Percentiles rank a stretch among this genome's conserved stretches.
Evolutionary conservation across 2,329 filamentous ascomycete genomes (phyloP).

Genomic region (Aureobasidium uvarum): DNA sequence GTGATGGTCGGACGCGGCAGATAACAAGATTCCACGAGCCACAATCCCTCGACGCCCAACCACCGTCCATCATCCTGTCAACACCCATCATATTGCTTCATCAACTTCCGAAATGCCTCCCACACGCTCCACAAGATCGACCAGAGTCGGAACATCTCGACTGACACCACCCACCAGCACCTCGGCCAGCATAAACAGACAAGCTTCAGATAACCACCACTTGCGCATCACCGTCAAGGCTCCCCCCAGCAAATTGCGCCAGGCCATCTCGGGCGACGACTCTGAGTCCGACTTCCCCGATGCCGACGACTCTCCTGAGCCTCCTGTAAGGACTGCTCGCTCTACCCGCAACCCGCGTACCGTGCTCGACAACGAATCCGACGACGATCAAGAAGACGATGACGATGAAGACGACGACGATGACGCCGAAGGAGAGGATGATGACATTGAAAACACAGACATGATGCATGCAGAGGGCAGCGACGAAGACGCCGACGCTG

Average conservation of each 20-base stretch:
- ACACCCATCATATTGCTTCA: constrained; percentile 33
- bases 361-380: constrained; percentile 37
- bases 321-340: constrained; percentile 34
- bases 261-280: constrained; percentile 45
- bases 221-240: constrained; percentile 51
- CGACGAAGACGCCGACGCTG: constrained; percentile 40
- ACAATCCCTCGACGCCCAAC: neutral
- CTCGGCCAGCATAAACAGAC: constrained; percentile 36
- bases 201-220: constrained; percentile 33
- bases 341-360: constrained; percentile 39
- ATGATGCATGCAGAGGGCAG: constrained; percentile 44
- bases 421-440: constrained; percentile 34
- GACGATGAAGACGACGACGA: constrained; percentile 32
- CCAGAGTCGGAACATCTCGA: constrained; percentile 25
- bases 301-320: constrained; percentile 36
- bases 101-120: constrained; percentile 35
- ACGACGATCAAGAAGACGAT: constrained; percentile 35
- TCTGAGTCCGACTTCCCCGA: constrained; percentile 36
- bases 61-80: neutral
- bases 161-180: constrained; percentile 31
- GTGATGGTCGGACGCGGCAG: neutral
- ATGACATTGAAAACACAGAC: constrained; percentile 39
- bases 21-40: neutral
- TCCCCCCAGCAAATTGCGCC: constrained; percentile 49
- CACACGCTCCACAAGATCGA: constrained; percentile 34